Evolutionary conservation across 2,329 filamentous ascomycete genomes (phyloP).

Genomic region (Trichoderma sp.): DNA sequence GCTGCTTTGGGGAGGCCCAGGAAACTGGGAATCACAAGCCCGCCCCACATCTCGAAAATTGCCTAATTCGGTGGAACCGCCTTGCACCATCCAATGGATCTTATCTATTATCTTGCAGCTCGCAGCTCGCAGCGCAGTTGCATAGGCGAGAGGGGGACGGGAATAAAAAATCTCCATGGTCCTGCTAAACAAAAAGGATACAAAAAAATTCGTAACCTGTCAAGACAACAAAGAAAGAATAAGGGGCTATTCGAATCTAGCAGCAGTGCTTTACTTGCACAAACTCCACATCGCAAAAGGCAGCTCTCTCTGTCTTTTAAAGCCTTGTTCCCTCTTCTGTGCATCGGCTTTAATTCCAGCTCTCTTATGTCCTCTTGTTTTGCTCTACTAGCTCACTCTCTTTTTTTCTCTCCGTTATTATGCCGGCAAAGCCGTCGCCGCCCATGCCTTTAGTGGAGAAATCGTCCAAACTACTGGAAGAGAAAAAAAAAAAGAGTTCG

Average conservation of each 20-base stretch:
- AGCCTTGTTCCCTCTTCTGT: background rate
- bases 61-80: slow-evolving; percentile 24
- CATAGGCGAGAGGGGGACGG: background rate
- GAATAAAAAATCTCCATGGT: background rate
- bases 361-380: background rate
- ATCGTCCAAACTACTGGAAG: background rate
- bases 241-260: background rate
- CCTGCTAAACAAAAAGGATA: background rate
- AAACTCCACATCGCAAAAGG: background rate
- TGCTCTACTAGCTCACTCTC: background rate
- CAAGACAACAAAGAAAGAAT: background rate
- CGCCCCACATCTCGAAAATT: slow-evolving; percentile 23
- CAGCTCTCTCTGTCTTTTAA: background rate
- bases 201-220: background rate
- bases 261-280: background rate
- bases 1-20: background rate
- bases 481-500: background rate
- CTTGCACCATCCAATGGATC: slow-evolving; percentile 17
- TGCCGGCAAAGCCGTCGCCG: background rate
- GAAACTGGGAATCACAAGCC: slow-evolving; percentile 9
- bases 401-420: background rate
- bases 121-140: background rate
- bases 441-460: background rate
- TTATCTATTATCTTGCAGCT: slow-evolving; percentile 16
- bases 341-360: background rate